Evolutionary conservation across 345 rosid genomes (phyloP).

Genomic region (thale cress (Arabidopsis thaliana)): DNA sequence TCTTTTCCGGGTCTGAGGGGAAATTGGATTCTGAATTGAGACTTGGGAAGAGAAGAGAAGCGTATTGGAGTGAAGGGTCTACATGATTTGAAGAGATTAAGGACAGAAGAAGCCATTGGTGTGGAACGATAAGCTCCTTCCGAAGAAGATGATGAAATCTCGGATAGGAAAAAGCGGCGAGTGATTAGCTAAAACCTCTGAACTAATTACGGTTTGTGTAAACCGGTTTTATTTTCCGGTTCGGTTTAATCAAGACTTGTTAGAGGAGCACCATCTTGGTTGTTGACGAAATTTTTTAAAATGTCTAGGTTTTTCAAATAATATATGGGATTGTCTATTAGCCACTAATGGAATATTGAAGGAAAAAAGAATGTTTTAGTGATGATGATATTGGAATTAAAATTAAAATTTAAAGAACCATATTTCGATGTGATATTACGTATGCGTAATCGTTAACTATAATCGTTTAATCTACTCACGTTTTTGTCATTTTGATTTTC

Average conservation of each 20-base stretch:
- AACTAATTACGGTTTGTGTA: background rate
- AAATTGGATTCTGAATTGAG: slow-evolving; percentile 38
- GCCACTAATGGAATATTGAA: background rate
- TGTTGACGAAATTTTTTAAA: background rate
- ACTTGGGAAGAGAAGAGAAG: slow-evolving; percentile 44
- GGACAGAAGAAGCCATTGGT: slow-evolving; percentile 62
- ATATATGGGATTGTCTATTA: background rate
- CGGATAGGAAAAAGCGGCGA: slow-evolving; percentile 40
- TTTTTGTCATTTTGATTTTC: slow-evolving; percentile 1
- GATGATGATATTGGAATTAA: slow-evolving; percentile 11
- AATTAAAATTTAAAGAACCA: background rate
- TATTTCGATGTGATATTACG: slow-evolving; percentile 19
- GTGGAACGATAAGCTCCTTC: slow-evolving; percentile 21
- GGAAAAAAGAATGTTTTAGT: background rate
- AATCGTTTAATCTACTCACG: slow-evolving; percentile 13
- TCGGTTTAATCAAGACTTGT: slow-evolving; percentile 14
- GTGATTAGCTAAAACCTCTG: slow-evolving; percentile 29
- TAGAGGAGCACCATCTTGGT: too few species aligned
- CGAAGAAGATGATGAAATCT: slow-evolving; percentile 32
- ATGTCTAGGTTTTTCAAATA: background rate
- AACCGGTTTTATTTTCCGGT: slow-evolving; percentile 35
- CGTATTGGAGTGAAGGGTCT: slow-evolving; percentile 53
- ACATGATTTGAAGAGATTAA: slow-evolving; percentile 55
- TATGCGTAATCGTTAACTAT: slow-evolving; percentile 14
- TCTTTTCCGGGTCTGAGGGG: slow-evolving; percentile 37